Base-by-base conservation (phyloP, 805 yeast species). In the Saturnispora mendoncae region DNA sequence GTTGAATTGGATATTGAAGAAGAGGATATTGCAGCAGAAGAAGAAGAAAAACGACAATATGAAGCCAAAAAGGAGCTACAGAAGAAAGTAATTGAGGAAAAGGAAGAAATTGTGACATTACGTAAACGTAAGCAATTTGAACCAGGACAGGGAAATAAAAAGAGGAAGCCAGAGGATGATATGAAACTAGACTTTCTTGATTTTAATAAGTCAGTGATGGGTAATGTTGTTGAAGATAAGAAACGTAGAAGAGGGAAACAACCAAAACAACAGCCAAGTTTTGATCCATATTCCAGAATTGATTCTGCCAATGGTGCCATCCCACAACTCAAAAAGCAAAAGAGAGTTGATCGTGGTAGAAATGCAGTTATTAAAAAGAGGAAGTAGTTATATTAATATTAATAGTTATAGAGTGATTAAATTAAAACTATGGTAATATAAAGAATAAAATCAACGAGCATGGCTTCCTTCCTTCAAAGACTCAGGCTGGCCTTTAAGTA, bases 401-500 rank as follows among this genome's bases (percentile, higher is more conserved):
- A 12, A 13, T 32, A 10, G 21, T n/a, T n/a, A n/a, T n/a, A n/a
- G 15, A 27, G 9, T 26, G 10, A 31, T 12, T 31, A 18, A 19
- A 14, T n/a, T 5, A 33, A 3, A 13, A 36, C n/a, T n/a, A n/a
- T n/a, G 19, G 32, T 26, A 18, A 12, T 17, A 13, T 8, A 20
- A n/a, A 14, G 12, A 19, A 18, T 18, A 13, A 10, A 26, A 15
- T 26, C 25, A 41, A 12, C 28, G 26, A 33, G 19, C 24, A 24
- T n/a, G 33, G 19, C 31, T 35, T 20, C 38, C 36, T 42, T 42
- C 48, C 37, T 53, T 57, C 39, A 61, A 46, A 49, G 69, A 62
- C 61, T 80, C 86, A 37, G 72, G 62, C 65, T 88, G 96, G 38
- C 90, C 95, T 43, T 78, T 78, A 53, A 92, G 70, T 50, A 92